These are phyloP conservation scores for Cardiospermum halicacabum DNA, from an alignment of 345 rosid species.

Conservation along the genomic window DNA sequence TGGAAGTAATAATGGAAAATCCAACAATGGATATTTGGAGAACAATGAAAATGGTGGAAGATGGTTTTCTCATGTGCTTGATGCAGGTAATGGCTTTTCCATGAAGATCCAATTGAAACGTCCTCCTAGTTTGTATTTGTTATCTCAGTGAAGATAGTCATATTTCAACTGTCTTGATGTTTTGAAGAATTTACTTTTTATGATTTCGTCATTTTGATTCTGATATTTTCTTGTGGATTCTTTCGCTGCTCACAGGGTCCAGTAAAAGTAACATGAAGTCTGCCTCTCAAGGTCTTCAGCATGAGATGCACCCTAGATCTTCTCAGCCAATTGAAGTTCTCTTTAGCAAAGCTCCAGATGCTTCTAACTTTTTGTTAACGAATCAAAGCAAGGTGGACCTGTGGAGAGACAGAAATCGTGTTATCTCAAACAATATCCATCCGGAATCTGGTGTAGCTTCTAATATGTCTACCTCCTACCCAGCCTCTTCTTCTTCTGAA, in stretches of 20 bases:
- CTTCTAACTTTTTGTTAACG: slow-evolving; percentile 33
- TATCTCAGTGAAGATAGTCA: slow-evolving; percentile 5
- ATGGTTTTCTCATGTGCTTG: slow-evolving; percentile 37
- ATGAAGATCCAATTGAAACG: slow-evolving; percentile 12
- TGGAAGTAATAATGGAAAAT: slow-evolving; percentile 26
- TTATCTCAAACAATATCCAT: slow-evolving; percentile 33
- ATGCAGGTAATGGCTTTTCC: slow-evolving; percentile 49
- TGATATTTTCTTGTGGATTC: slow-evolving; percentile 22
- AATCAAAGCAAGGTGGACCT: slow-evolving; percentile 43
- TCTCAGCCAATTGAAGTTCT: slow-evolving; percentile 42
- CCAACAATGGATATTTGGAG: slow-evolving; percentile 17
- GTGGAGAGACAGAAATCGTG: slow-evolving; percentile 40
- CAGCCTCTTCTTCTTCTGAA: slow-evolving; percentile 35
- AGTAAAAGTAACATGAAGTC: slow-evolving; percentile 37
- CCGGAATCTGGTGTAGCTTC: slow-evolving; percentile 47
- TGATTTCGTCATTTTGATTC: slow-evolving; percentile 9
- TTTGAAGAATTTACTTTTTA: not conserved
- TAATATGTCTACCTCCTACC: slow-evolving; percentile 34
- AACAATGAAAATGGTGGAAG: slow-evolving; percentile 28
- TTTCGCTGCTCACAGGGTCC: slow-evolving; percentile 42
- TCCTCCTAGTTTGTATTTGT: not conserved
- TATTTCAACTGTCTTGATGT: not conserved
- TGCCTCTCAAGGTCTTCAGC: slow-evolving; percentile 35
- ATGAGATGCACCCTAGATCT: slow-evolving; percentile 36
- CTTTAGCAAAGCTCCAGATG: slow-evolving; percentile 39